Evolutionary conservation across 495 filamentous ascomycete genomes (phyloP).

Genomic region (Ramalina intermedia): DNA sequence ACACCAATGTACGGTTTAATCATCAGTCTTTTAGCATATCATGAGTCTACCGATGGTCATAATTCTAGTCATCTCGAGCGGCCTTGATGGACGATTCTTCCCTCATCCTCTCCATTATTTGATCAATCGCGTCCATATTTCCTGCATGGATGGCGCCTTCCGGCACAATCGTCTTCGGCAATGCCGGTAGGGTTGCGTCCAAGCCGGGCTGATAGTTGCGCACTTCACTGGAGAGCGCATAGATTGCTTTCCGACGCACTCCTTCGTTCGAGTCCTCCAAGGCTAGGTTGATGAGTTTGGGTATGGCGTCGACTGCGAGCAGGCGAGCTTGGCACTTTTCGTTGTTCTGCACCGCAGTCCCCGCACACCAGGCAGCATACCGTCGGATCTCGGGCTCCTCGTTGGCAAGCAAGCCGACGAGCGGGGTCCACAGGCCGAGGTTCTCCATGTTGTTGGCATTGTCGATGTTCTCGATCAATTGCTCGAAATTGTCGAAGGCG

Average conservation of each 20-base stretch:
- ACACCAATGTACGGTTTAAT: too few species aligned
- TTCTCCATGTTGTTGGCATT: constrained; percentile 85
- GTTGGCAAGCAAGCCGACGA: constrained; percentile 51
- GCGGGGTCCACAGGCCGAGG: constrained; percentile 64
- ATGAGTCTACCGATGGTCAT: neutral
- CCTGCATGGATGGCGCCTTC: constrained; percentile 49
- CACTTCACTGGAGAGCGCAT: constrained; percentile 67
- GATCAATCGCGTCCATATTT: constrained; percentile 77
- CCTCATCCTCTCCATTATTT: constrained; percentile 51
- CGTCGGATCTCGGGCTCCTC: constrained; percentile 55
- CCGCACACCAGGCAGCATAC: constrained; percentile 84
- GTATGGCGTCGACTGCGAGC: constrained; percentile 54
- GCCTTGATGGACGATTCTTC: constrained; percentile 26
- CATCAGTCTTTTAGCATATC: too few species aligned
- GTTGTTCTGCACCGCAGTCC: constrained; percentile 95
- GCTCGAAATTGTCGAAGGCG: constrained; percentile 94
- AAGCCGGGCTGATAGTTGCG: constrained; percentile 76
- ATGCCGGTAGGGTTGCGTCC: constrained; percentile 42
- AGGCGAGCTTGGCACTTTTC: constrained; percentile 65
- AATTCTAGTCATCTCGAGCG: neutral
- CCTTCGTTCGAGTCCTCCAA: constrained; percentile 40
- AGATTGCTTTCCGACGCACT: constrained; percentile 76
- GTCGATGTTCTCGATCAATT: constrained; percentile 79
- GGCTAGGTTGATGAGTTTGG: constrained; percentile 51
- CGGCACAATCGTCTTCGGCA: constrained; percentile 46